These are phyloP conservation scores for Sarocladiaceae sp. DNA, from an alignment of 2,329 filamentous ascomycete genomes.

Conservation along the genomic window DNA sequence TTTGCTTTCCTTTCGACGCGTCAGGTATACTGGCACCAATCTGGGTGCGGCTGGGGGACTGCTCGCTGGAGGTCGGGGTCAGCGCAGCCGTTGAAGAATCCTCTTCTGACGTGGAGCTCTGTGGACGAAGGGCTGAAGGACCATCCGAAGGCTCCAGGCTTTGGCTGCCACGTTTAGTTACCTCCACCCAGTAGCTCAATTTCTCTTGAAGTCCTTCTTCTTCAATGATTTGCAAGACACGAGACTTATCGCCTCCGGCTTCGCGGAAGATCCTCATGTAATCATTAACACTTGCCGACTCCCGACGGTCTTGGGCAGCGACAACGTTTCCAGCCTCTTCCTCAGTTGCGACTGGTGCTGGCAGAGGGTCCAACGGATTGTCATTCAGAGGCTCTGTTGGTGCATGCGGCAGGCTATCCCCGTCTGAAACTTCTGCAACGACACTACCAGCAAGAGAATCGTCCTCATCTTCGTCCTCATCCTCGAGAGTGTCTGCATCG, in stretches of 20 bases:
- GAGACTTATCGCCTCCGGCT: constrained; percentile 54
- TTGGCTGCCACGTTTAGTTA: background rate
- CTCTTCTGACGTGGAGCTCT: constrained; percentile 19
- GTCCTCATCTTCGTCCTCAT: constrained; percentile 21
- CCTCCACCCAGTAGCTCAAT: constrained; percentile 27
- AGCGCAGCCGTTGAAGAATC: constrained; percentile 19
- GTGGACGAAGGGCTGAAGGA: constrained; percentile 12
- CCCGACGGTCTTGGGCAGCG: background rate
- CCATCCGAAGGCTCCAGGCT: background rate
- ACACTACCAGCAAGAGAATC: background rate
- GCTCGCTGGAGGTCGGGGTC: constrained; percentile 20
- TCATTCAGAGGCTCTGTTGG: background rate
- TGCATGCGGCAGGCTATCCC: background rate
- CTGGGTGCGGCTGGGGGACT: constrained; percentile 7
- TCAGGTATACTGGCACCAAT: background rate
- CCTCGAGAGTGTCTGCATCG: constrained; percentile 5
- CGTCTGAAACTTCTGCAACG: background rate
- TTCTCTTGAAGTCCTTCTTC: constrained; percentile 56
- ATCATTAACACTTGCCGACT: constrained; percentile 23
- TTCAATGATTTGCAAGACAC: constrained; percentile 57
- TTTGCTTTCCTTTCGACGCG: constrained; percentile 22
- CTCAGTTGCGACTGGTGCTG: too few relatives aligned
- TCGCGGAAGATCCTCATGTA: constrained; percentile 53
- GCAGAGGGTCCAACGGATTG: background rate
- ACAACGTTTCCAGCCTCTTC: too few relatives aligned